Percentiles rank a stretch among this genome's conserved stretches.
Evolutionary conservation across 1,139 yeast genomes (phyloP).

Genomic region (Taiozyma sp.): DNA sequence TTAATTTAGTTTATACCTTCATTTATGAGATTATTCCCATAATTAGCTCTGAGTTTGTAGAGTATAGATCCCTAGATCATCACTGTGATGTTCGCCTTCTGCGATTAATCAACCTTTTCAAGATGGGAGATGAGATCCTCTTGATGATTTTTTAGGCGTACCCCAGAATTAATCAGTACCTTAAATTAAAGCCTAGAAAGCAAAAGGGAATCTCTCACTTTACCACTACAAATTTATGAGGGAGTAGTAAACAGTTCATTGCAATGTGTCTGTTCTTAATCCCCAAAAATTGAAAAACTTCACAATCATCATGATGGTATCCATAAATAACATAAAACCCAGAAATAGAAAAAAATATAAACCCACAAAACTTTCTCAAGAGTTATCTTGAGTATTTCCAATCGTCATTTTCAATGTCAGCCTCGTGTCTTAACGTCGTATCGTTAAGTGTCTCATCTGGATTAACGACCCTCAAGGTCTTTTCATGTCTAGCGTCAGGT

Average conservation of each 20-base stretch:
- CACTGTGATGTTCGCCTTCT: no score
- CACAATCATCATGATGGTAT: background rate
- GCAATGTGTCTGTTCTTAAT: background rate
- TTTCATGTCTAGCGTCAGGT: slow-evolving; percentile 46
- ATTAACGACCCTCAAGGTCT: slow-evolving; percentile 20
- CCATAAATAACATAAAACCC: background rate
- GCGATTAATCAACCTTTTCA: no score
- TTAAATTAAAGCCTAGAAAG: no score
- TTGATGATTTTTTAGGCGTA: no score
- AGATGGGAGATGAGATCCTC: no score
- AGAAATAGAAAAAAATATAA: background rate
- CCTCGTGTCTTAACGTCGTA: slow-evolving; percentile 11
- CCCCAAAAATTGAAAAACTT: background rate
- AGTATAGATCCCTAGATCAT: no score
- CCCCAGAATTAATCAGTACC: no score
- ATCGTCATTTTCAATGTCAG: slow-evolving; percentile 4
- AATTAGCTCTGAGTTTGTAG: no score
- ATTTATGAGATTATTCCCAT: background rate
- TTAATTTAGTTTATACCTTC: background rate
- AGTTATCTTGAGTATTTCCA: background rate
- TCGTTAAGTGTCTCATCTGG: slow-evolving; percentile 21
- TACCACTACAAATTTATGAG: background rate
- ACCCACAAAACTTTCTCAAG: background rate
- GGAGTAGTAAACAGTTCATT: background rate
- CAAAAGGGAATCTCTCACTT: no score